Conservation (phyloP, 1,139 yeast genomes). For the Kodamaea plutei region DNA sequence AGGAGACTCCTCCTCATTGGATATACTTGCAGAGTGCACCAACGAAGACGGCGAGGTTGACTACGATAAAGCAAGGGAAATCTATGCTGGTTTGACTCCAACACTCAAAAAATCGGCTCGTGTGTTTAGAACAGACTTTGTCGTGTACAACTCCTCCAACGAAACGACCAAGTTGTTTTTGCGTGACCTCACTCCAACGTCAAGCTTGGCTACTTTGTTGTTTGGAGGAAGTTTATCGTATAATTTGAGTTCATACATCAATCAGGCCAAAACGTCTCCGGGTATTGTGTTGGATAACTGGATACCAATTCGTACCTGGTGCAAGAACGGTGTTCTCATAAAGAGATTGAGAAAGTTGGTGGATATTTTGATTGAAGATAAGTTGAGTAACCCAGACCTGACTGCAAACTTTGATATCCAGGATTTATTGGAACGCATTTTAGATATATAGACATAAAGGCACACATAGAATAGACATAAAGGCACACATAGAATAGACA, state of each 20-base stretch:
- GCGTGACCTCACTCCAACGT: constrained; percentile 75
- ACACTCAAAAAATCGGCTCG: constrained; percentile 22
- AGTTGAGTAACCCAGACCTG: constrained; percentile 28
- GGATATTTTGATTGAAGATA: constrained; percentile 62
- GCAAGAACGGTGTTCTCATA: constrained; percentile 83
- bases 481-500: too few species aligned
- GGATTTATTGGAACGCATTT: constrained; percentile 9
- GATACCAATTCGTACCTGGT: constrained; percentile 91
- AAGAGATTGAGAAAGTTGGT: constrained; percentile 63
- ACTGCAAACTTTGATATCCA: constrained; percentile 10
- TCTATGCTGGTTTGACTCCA: constrained; percentile 29
- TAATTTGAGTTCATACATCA: constrained; percentile 46
- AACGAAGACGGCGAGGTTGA: constrained; percentile 40
- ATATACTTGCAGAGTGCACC: constrained; percentile 22
- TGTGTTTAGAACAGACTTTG: constrained; percentile 46
- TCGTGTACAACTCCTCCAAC: constrained; percentile 53
- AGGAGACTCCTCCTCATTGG: constrained; percentile 9
- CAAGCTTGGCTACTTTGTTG: constrained; percentile 63
- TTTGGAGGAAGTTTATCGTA: constrained; percentile 78
- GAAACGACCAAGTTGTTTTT: constrained; percentile 67
- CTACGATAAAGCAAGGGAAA: constrained; percentile 24
- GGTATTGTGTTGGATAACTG: constrained; percentile 25
- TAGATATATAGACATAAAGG: constrained; percentile 8
- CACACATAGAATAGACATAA: too few species aligned
- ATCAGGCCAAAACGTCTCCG: constrained; percentile 43